A percentile compares a stretch with the other conserved stretches of the same genome.
These are phyloP conservation scores for Irpex lacteus DNA, from an alignment of 1,284 basidiomycete species.

Conservation along the genomic window DNA sequence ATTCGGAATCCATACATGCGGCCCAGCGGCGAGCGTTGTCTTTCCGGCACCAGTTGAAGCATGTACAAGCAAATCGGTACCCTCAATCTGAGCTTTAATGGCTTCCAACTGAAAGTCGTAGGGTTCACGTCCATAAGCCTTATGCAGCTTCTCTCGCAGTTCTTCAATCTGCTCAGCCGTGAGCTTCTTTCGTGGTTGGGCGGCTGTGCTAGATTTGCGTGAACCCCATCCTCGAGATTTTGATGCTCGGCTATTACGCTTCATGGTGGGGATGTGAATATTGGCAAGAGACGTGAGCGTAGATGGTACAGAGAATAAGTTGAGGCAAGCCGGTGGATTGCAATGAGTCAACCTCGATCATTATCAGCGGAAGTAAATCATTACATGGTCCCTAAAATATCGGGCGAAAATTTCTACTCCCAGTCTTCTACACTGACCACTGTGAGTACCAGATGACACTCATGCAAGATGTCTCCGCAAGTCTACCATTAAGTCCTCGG, in stretches of 20 bases:
- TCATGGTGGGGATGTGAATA: background rate
- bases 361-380: too few relatives aligned
- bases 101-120: slow-evolving; percentile 13
- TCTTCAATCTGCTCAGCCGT: background rate
- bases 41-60: slow-evolving; percentile 34
- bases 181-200: background rate
- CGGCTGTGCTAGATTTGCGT: background rate
- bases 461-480: too few relatives aligned
- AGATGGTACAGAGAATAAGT: too few relatives aligned
- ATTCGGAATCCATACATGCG: slow-evolving; percentile 25
- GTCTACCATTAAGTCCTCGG: too few relatives aligned
- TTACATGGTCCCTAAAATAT: too few relatives aligned
- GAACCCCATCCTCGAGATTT: background rate
- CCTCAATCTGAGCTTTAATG: slow-evolving; percentile 23
- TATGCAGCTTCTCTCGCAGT: background rate
- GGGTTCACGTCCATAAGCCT: background rate
- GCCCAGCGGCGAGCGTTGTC: slow-evolving; percentile 32
- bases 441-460: too few relatives aligned
- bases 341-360: too few relatives aligned
- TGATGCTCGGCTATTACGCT: background rate
- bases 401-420: too few relatives aligned
- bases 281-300: too few relatives aligned
- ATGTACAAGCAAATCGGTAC: slow-evolving; percentile 30
- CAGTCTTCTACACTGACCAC: too few relatives aligned
- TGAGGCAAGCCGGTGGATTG: too few relatives aligned